Evolutionary conservation across 1,284 basidiomycete species (phyloP).

Genomic region (Ceratobasidium papillatum): DNA sequence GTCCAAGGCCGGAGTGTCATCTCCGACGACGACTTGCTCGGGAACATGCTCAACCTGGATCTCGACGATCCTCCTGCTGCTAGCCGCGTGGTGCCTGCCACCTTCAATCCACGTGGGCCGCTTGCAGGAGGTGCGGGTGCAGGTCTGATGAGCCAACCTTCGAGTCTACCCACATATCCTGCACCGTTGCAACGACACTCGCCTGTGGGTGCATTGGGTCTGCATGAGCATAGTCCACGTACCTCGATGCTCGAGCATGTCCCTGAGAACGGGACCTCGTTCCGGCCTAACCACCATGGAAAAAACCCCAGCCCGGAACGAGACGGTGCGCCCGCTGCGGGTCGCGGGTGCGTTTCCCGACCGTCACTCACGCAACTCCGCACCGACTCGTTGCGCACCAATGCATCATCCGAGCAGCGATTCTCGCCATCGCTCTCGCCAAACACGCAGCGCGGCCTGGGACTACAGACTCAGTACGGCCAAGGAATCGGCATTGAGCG

Average conservation of each 20-base stretch:
- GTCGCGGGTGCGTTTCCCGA: neutral
- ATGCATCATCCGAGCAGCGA: neutral
- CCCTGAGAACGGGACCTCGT: conserved; percentile 27
- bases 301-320: conserved; percentile 28
- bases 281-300: conserved; percentile 23
- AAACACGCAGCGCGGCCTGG: conserved; percentile 16
- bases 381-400: conserved; percentile 26
- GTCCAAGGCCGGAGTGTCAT: conserved; percentile 50
- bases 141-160: conserved; percentile 30
- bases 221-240: conserved; percentile 23
- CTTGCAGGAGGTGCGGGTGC: conserved; percentile 1
- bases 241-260: conserved; percentile 13
- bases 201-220: conserved; percentile 20
- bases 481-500: neutral
- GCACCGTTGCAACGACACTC: conserved; percentile 32
- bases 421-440: conserved; percentile 36
- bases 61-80: conserved; percentile 54
- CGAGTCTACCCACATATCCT: conserved; percentile 33
- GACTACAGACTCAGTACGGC: conserved; percentile 2
- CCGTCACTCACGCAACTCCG: conserved; percentile 26
- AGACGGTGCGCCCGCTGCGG: neutral
- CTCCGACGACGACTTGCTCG: conserved; percentile 83
- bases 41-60: conserved; percentile 69
- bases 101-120: conserved; percentile 36
- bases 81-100: conserved; percentile 29